A percentile compares a stretch with the other conserved stretches of the same genome.
Evolutionary conservation across 1,284 basidiomycete species (phyloP).

Genomic region (Fomitopsis betulina): DNA sequence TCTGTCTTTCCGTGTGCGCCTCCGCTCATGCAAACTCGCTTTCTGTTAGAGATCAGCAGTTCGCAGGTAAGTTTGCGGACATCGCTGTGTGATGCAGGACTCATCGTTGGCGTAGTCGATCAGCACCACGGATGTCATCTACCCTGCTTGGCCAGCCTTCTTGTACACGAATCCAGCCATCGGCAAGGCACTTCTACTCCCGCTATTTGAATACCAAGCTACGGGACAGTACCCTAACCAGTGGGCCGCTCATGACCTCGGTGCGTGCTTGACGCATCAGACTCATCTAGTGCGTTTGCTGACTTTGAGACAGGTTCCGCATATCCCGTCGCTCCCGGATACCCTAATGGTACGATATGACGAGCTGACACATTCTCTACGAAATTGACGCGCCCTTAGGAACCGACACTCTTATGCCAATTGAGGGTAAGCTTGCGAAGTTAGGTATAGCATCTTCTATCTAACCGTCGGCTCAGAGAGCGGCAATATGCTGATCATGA

Average conservation of each 20-base stretch:
- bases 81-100: not conserved
- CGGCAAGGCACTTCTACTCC: constrained; percentile 57
- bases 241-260: constrained; percentile 61
- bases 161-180: constrained; percentile 59
- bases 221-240: constrained; percentile 62
- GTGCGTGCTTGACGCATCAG: constrained; percentile 22
- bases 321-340: constrained; percentile 48
- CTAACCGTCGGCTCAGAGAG: constrained; percentile 34
- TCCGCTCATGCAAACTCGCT: not conserved
- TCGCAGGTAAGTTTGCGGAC: constrained; percentile 44
- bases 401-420: constrained; percentile 55
- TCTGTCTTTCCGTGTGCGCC: not conserved
- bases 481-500: constrained; percentile 76
- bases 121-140: constrained; percentile 73
- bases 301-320: constrained; percentile 28
- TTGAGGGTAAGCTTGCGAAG: constrained; percentile 39
- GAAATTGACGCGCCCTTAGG: constrained; percentile 21
- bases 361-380: not conserved
- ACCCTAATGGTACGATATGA: constrained; percentile 44
- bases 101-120: constrained; percentile 15
- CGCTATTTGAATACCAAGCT: constrained; percentile 62
- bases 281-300: not conserved
- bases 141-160: constrained; percentile 62
- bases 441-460: not conserved
- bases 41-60: constrained; percentile 55